Evolutionary conservation across 1,284 basidiomycete species (phyloP).

Genomic region (Clitocybe nebularis): DNA sequence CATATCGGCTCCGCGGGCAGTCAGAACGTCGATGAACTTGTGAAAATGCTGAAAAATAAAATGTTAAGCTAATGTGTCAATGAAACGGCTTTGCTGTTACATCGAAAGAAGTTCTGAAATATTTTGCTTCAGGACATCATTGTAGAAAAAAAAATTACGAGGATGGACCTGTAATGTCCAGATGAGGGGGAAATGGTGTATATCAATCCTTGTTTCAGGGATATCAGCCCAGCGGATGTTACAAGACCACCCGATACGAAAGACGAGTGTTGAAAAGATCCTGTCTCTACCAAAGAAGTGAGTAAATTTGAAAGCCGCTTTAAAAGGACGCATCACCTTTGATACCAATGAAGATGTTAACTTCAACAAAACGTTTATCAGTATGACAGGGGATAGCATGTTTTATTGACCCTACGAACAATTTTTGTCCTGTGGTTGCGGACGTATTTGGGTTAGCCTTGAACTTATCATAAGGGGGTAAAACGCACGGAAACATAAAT

Average conservation of each 20-base stretch:
- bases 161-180: slow-evolving; percentile 57
- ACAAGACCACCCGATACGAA: slow-evolving; percentile 58
- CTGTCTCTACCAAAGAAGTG: slow-evolving; percentile 34
- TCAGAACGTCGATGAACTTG: slow-evolving; percentile 54
- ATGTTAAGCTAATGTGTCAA: neutral
- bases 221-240: slow-evolving; percentile 65
- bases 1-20: slow-evolving; percentile 59
- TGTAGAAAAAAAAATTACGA: slow-evolving; percentile 19
- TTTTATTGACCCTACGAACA: slow-evolving; percentile 28
- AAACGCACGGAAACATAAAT: slow-evolving; percentile 60
- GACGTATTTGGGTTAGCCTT: neutral
- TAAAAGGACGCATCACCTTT: slow-evolving; percentile 40
- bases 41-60: slow-evolving; percentile 53
- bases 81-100: slow-evolving; percentile 21
- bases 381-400: slow-evolving; percentile 1
- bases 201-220: slow-evolving; percentile 62
- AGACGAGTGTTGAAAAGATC: slow-evolving; percentile 70
- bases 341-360: slow-evolving; percentile 71
- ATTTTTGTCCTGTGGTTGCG: slow-evolving; percentile 38
- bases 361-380: slow-evolving; percentile 23
- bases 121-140: slow-evolving; percentile 3
- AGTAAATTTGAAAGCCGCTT: neutral
- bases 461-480: neutral
- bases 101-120: slow-evolving; percentile 43
- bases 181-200: slow-evolving; percentile 64